Base-by-base conservation (phyloP, 179 eudicot genomes). In the Corrigiola litoralis region DNA sequence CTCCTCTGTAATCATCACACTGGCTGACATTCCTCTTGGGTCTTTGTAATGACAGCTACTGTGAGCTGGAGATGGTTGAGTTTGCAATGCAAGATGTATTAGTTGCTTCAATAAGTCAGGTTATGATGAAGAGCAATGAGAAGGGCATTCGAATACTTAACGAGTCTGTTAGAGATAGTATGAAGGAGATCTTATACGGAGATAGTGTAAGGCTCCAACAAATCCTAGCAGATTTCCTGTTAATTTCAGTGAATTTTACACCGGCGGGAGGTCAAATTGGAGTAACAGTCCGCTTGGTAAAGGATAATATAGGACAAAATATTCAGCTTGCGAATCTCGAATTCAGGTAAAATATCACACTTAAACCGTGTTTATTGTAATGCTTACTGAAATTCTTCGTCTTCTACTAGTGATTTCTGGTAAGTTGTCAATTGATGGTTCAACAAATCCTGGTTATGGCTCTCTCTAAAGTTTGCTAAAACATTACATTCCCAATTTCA, bases 181-280 rank as follows among this genome's bases (percentile, higher is more conserved):
- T 78, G 77, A 68, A 66, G 21, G 94, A 90, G 65, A 76, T 79
- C 8, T 61, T 94, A 17, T 94, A 87, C 57, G 99, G 97, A 36
- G 99, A 94, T 66, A 75, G 87, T 67, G 48, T 87, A 36, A 80
- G 99, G 82, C 94, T 94, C 63, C 97, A 94, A 68, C 99, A 94
- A 75, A 72, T 94, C 63, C 65, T 94, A 12, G 99, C 99, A 24
- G 89, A 91, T 71, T 90, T 94, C 73, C 66, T 94, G 73, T 67
- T 77, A 48, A 71, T 84, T 50, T 80, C 95, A 0, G 97, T 94
- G 50, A 81, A 75, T 51, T 87, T 46, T 68, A 84, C 89, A 7
- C 91, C 87, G 27, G 72, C 71, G 27, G 97, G 97, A 51, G 99
- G 97, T 59, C 87, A 81, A 31, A 72, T 94, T 46, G 73, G 82